Conservation (phyloP, 331 rosid species). For the Spiraea crenata region DNA sequence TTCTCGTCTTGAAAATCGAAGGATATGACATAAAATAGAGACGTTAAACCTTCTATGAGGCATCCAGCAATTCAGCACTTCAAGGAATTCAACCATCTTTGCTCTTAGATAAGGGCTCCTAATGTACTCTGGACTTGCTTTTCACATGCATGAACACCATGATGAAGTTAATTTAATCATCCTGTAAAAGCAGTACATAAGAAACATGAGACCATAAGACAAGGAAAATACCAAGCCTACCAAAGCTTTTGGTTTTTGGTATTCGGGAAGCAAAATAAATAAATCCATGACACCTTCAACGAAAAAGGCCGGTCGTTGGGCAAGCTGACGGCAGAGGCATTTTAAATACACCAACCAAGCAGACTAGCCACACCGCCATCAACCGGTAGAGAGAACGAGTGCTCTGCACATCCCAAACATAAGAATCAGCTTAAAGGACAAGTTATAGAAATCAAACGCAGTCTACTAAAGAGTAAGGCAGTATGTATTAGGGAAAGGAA, state of each 20-base stretch:
- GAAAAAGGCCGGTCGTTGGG: constrained; percentile 95
- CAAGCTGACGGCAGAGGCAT: constrained; percentile 85
- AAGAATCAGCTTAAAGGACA: constrained; percentile 17
- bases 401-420: constrained; percentile 70
- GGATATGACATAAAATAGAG: constrained; percentile 16
- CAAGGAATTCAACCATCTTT: constrained; percentile 89
- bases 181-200: constrained; percentile 51
- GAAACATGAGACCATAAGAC: constrained; percentile 2
- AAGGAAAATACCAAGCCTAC: constrained; percentile 36
- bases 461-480: too few species aligned
- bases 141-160: constrained; percentile 99
- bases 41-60: constrained; percentile 77
- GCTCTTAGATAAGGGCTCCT: constrained; percentile 94
- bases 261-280: constrained; percentile 92
- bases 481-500: too few species aligned
- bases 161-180: constrained; percentile 92
- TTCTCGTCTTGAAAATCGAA: constrained; percentile 27
- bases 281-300: constrained; percentile 98
- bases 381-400: constrained; percentile 83
- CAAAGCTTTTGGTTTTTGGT: constrained; percentile 81
- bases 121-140: constrained; percentile 79
- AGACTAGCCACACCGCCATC: constrained; percentile 90
- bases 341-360: constrained; percentile 94
- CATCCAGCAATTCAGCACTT: constrained; percentile 80
- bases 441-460: neutral